phyloP scores from a whole-genome alignment of 164 flowering plant species.

The Houttuynia cordata region DNA sequence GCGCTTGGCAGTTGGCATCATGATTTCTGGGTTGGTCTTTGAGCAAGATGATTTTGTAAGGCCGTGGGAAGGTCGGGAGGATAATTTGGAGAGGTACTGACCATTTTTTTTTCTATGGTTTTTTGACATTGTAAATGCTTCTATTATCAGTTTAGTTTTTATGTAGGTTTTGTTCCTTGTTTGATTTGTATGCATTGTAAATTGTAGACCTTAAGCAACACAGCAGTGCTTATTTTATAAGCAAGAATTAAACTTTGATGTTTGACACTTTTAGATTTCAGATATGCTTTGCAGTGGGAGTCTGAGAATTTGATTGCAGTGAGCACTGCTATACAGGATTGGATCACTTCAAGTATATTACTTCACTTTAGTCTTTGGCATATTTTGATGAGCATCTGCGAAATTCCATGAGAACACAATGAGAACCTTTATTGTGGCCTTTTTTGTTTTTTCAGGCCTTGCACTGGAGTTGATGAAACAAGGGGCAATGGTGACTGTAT shows the following conservation, averaged over 20 bases:
- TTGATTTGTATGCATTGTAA: background rate
- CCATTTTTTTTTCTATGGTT: background rate
- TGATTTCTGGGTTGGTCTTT: constrained; percentile 79
- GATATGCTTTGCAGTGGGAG: constrained; percentile 96
- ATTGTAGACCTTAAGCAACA: too few relatives aligned
- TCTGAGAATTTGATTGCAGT: constrained; percentile 88
- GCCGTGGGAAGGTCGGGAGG: constrained; percentile 79
- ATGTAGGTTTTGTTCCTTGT: background rate
- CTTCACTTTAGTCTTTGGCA: constrained; percentile 6
- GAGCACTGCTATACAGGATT: constrained; percentile 98
- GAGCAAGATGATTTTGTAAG: constrained; percentile 68
- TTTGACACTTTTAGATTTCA: constrained; percentile 10
- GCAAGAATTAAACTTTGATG: background rate
- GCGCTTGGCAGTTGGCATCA: constrained; percentile 83
- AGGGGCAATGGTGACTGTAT: constrained; percentile 97
- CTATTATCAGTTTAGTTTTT: background rate
- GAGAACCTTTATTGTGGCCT: constrained; percentile 2
- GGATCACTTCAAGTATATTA: constrained; percentile 88
- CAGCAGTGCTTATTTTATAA: background rate
- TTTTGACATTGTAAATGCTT: background rate
- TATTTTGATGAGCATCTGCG: background rate
- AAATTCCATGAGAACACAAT: background rate
- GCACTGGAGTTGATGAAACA: constrained; percentile 84
- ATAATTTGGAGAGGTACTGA: constrained; percentile 73
- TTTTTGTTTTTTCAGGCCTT: constrained; percentile 33